Percentiles rank a stretch among this genome's conserved stretches.
Conservation (phyloP, 208 protist species). For the Lotmaria passim region DNA sequence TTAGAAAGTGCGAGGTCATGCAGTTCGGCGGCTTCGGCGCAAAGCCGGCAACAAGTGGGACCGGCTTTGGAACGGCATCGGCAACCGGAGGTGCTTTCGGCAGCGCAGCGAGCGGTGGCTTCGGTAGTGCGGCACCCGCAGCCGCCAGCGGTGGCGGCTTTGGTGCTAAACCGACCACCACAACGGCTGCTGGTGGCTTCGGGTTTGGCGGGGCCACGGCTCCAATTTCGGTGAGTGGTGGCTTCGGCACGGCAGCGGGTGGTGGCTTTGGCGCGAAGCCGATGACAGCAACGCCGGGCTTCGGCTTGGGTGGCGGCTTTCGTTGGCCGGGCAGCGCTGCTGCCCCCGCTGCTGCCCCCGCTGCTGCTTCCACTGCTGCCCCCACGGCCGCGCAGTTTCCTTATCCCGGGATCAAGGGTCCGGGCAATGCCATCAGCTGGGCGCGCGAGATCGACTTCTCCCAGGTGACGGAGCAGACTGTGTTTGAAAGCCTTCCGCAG, state of each 20-base stretch:
- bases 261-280: slow-evolving; percentile 38
- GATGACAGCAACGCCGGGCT: slow-evolving; percentile 4
- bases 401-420: slow-evolving; percentile 74
- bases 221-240: too few relatives aligned
- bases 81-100: slow-evolving; percentile 46
- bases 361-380: slow-evolving; percentile 6
- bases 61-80: slow-evolving; percentile 10
- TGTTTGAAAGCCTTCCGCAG: slow-evolving; percentile 70
- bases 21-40: neutral
- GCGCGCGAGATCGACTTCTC: slow-evolving; percentile 68
- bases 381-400: slow-evolving; percentile 49
- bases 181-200: slow-evolving; percentile 29
- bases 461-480: slow-evolving; percentile 67
- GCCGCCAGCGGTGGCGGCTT: slow-evolving; percentile 34
- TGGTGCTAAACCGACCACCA: slow-evolving; percentile 24
- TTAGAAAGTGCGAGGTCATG: too few relatives aligned
- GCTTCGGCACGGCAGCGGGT: slow-evolving; percentile 32
- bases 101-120: slow-evolving; percentile 17
- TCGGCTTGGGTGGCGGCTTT: slow-evolving; percentile 29
- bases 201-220: slow-evolving; percentile 1
- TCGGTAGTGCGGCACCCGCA: slow-evolving; percentile 22
- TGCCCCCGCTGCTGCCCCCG: neutral
- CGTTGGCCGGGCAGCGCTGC: slow-evolving; percentile 4
- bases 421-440: slow-evolving; percentile 70
- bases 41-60: neutral